Evolutionary conservation across 331 rosid genomes (phyloP), one percentile per base, ranked within the genome.

Genomic region (Cydonia oblonga): DNA sequence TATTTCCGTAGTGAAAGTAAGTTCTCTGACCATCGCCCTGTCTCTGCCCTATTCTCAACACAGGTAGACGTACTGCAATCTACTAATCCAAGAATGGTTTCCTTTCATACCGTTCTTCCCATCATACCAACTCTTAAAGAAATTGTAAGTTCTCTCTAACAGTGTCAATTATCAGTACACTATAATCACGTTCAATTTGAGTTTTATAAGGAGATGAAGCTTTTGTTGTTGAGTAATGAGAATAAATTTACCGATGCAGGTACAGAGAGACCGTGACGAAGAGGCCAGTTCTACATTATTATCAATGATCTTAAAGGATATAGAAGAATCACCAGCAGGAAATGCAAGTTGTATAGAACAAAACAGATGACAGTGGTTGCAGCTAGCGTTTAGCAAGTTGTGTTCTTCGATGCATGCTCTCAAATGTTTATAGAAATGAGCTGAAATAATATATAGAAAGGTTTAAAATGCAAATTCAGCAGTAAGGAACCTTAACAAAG

Each of bases 21-120:
- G 80, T 93, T 93, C 77, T 93, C 98, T 25, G 98, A 93, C 70
- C 98, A 93, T 81, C 87, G 98, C 4, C 98, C 98, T 0, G 98
- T 93, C 74, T 87, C 97, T 68, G 98, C 96, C 24, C 81, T 87
- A 71, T 93, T 93, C 80, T 84, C 93, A 20, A 81, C 95, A 56
- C 90, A 91, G 40, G 73, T 91, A 57, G 92, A 90, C 72, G 69
- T 75, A 75, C 78, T 49, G 69, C 76, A 85, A 64, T 77, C 89
- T 72, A 82, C 82, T 26, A 82, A 58, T 24, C 77, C 76, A 75
- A 85, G 77, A 82, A 80, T 78, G 49, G 20, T 74, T 79, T 82
- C 79, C 42, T 46, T 75, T 63, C 80, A 76, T 19, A 60, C 75
- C 16, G 33, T 84, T 42, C 75, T 76, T 58, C 79, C 86, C 69